Base-by-base conservation (phyloP, 257 asterid genomes). In the Knoxia roxburghii region DNA sequence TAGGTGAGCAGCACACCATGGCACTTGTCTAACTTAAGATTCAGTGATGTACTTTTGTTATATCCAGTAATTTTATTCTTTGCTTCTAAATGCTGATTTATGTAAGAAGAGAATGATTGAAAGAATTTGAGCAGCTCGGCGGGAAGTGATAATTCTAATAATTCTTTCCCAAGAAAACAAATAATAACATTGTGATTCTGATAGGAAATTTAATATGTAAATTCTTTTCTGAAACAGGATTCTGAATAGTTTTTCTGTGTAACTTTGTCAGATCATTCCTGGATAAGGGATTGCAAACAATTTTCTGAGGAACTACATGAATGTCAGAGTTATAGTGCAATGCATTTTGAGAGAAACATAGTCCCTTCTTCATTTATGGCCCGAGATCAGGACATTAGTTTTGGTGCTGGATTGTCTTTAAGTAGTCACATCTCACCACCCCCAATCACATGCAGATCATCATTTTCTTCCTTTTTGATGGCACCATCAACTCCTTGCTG, bases 341-440 rank as follows among this genome's bases (percentile, higher is more conserved):
- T 55, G 55, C 70, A 67, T 71, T 53, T 72, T 58, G 73, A 58
- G 24, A 75, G 69, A 71, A 64, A 26, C 59, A 66, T 58, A 48
- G 66, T 78, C 61, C 27, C 75, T 21, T 39, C 76, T 12, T 49
- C 78, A n/a, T 59, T 78, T 26, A 76, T 87, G 80, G 65, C 61
- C 45, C 73, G 95, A 50, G 75, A 78, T 73, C 81, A 76, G 58
- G 94, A 88, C 73, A 69, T 89, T 66, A 89, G 96, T 77, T 89
- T 86, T 64, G 81, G 87, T 53, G 45, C 80, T 14, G 84, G 76
- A 50, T 64, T 84, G 8, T 76, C 84, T 40, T 53, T 80, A 33
- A 59, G 40, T 48, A 55, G 76, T 57, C 85, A 80, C 49, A 72
- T 77, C 60, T 77, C 72, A 33, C 75, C 68, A 2, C 82, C 84